phyloP scores from a whole-genome alignment of 75 land plant species.

The Sequoia sempervirens region DNA sequence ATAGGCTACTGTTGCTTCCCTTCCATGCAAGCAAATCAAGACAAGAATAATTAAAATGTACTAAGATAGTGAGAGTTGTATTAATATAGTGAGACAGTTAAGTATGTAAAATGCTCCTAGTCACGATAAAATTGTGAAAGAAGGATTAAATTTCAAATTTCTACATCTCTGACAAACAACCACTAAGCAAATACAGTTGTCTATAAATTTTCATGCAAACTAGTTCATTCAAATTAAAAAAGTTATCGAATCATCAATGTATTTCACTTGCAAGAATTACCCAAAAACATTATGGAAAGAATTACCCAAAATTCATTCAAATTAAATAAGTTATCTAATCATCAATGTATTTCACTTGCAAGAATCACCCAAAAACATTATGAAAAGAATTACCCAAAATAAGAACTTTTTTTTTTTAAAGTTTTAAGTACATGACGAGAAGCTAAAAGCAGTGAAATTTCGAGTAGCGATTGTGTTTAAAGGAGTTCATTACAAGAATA shows the following conservation, averaged over 20 bases:
- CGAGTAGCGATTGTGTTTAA: background rate
- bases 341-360: no score
- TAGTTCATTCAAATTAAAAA: background rate
- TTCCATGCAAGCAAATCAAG: conserved; percentile 11
- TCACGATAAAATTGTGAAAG: background rate
- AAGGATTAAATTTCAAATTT: background rate
- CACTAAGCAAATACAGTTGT: background rate
- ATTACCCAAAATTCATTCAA: no score
- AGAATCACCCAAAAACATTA: no score
- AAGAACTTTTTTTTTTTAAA: background rate
- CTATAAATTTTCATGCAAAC: background rate
- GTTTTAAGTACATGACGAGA: background rate
- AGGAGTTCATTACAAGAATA: background rate
- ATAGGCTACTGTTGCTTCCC: conserved; percentile 71
- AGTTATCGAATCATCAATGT: background rate
- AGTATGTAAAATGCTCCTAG: background rate
- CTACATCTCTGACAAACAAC: background rate
- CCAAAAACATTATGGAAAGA: background rate
- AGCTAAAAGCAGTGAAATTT: background rate
- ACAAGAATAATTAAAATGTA: background rate
- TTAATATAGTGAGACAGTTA: no score
- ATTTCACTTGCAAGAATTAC: background rate
- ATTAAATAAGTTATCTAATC: no score
- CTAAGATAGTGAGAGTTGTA: background rate
- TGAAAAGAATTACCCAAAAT: background rate